Percentiles rank a stretch among this genome's conserved stretches.
phyloP scores from a whole-genome alignment of 257 asterid species.

The Hygrophila difformis region DNA sequence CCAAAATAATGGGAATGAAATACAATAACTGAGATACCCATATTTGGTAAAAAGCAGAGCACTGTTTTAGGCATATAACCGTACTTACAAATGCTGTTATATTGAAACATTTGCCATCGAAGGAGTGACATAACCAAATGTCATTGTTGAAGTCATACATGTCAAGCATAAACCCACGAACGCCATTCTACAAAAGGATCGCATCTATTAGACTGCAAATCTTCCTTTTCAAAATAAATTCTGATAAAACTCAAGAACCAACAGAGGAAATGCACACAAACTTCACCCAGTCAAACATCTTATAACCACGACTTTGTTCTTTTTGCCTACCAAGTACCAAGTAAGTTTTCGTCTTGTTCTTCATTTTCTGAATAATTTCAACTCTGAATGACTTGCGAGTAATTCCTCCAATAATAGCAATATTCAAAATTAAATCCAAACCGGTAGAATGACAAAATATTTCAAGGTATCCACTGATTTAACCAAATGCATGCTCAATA shows the following conservation, averaged over 20 bases:
- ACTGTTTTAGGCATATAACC: background rate
- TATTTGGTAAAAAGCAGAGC: background rate
- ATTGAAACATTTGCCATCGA: slow-evolving; percentile 48
- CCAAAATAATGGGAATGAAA: background rate
- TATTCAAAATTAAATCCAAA: too few relatives aligned
- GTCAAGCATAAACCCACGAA: slow-evolving; percentile 90
- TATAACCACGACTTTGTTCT: background rate
- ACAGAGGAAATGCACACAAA: background rate
- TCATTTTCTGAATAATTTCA: too few relatives aligned
- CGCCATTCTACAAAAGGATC: slow-evolving; percentile 62
- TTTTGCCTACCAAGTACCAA: background rate
- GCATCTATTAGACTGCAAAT: slow-evolving; percentile 1
- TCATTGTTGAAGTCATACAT: slow-evolving; percentile 70
- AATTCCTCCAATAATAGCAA: too few relatives aligned
- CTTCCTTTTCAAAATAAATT: background rate
- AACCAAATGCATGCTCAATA: too few relatives aligned
- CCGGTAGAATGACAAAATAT: too few relatives aligned
- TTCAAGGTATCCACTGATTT: too few relatives aligned
- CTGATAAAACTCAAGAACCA: background rate
- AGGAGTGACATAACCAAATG: slow-evolving; percentile 85
- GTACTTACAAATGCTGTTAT: slow-evolving; percentile 71
- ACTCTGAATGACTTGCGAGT: too few relatives aligned
- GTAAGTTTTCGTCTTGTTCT: too few relatives aligned
- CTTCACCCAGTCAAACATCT: background rate
- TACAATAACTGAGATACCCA: background rate